Evolutionary conservation across 306 rosid species (phyloP).

Genomic region (Cucurbita moschata): DNA sequence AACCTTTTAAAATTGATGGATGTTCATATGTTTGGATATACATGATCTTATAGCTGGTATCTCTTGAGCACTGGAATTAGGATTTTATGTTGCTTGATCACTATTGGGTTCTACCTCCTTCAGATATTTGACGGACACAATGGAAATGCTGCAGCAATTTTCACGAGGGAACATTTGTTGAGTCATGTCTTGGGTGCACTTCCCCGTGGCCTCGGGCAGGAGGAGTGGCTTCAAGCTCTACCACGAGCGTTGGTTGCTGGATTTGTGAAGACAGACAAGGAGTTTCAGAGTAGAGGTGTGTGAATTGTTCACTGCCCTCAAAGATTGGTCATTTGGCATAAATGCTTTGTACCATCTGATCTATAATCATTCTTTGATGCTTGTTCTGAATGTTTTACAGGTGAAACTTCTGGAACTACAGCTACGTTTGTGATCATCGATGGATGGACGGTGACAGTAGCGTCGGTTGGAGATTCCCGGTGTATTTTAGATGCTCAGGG

Average conservation of each 20-base stretch:
- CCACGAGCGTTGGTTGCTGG: constrained; percentile 97
- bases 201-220: constrained; percentile 75
- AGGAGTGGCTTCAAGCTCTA: constrained; percentile 92
- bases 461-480: constrained; percentile 96
- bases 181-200: constrained; percentile 79
- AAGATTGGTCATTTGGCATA: neutral
- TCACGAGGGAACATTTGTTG: constrained; percentile 63
- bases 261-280: constrained; percentile 93
- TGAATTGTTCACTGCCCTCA: neutral
- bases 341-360: neutral
- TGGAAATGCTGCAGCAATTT: constrained; percentile 93
- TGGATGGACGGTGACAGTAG: constrained; percentile 97
- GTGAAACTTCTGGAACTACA: constrained; percentile 96
- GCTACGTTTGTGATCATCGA: constrained; percentile 88
- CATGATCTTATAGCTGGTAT: neutral
- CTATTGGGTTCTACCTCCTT: constrained; percentile 1
- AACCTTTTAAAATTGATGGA: neutral
- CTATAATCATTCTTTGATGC: constrained; percentile 9
- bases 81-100: constrained; percentile 14
- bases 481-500: constrained; percentile 89
- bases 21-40: neutral
- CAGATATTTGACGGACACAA: constrained; percentile 98
- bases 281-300: constrained; percentile 76
- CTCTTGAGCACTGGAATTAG: neutral
- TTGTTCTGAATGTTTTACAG: constrained; percentile 19